These are phyloP conservation scores for Lactarius vividus DNA, from an alignment of 768 basidiomycete species.

Conservation along the genomic window DNA sequence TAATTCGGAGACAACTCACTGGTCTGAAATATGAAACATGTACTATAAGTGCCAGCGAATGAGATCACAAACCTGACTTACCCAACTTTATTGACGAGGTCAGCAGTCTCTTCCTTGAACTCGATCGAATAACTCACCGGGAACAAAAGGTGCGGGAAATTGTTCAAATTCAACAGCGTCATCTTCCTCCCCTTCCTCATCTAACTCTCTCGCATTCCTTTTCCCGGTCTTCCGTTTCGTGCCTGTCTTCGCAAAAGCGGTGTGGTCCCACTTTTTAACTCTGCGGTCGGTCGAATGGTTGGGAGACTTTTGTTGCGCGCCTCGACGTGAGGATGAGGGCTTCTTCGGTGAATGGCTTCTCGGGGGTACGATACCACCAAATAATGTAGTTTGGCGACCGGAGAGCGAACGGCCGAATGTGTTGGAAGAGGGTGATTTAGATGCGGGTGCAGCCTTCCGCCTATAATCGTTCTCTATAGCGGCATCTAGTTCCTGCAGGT, in stretches of 20 bases:
- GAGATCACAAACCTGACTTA: slow-evolving; percentile 12
- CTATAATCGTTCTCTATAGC: slow-evolving; percentile 50
- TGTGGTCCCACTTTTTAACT: slow-evolving; percentile 89
- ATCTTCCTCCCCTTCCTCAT: slow-evolving; percentile 43
- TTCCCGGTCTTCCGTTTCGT: slow-evolving; percentile 46
- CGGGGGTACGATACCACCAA: slow-evolving; percentile 51
- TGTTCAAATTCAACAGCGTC: slow-evolving; percentile 46
- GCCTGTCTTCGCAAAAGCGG: slow-evolving; percentile 81
- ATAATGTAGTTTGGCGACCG: slow-evolving; percentile 63
- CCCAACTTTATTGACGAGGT: slow-evolving; percentile 18
- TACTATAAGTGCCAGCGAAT: not conserved
- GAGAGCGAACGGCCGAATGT: slow-evolving; percentile 32
- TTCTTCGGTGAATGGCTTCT: slow-evolving; percentile 34
- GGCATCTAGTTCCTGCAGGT: slow-evolving; percentile 52
- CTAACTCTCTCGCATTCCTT: slow-evolving; percentile 50
- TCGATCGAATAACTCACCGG: slow-evolving; percentile 43
- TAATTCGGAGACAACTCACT: slow-evolving; percentile 3
- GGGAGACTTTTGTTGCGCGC: slow-evolving; percentile 18
- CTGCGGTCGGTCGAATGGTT: slow-evolving; percentile 52
- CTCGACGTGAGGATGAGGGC: slow-evolving; percentile 1
- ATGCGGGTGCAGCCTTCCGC: slow-evolving; percentile 39
- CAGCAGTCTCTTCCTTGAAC: not conserved
- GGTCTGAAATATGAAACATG: slow-evolving; percentile 10
- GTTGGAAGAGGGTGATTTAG: slow-evolving; percentile 35
- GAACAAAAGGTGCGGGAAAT: slow-evolving; percentile 77